Conservation (phyloP, 2,329 filamentous ascomycete species). For the Cladosporium sp. region DNA sequence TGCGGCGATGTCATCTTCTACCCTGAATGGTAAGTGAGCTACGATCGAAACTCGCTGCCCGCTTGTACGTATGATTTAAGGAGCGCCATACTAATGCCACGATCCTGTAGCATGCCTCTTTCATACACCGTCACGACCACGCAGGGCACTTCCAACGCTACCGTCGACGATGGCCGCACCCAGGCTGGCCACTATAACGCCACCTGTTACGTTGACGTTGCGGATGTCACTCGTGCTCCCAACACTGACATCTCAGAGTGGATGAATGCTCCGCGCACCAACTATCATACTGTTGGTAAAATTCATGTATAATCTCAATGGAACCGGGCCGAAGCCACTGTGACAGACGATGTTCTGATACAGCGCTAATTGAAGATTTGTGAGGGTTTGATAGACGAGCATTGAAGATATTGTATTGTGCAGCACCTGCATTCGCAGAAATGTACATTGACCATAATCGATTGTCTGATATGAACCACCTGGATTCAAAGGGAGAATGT, state of each 20-base stretch:
- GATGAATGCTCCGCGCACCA: background rate
- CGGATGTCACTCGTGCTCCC: background rate
- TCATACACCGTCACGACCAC: background rate
- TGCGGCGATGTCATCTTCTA: slow-evolving; percentile 16
- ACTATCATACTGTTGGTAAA: background rate
- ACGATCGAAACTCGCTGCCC: too few species aligned
- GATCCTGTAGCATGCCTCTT: slow-evolving; percentile 10
- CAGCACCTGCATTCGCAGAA: background rate
- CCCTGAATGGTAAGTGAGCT: slow-evolving; percentile 10
- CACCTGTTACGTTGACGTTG: slow-evolving; percentile 4
- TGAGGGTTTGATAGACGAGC: background rate
- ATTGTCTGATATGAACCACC: too few species aligned
- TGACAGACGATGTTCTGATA: background rate
- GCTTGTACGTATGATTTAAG: background rate
- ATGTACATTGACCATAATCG: too few species aligned
- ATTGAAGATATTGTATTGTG: background rate
- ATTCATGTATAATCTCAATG: slow-evolving; percentile 9
- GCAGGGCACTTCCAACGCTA: background rate
- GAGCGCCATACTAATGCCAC: background rate
- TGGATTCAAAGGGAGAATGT: too few species aligned
- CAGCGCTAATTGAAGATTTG: background rate
- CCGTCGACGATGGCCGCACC: slow-evolving; percentile 1
- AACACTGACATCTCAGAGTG: background rate
- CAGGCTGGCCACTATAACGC: slow-evolving; percentile 6
- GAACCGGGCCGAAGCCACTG: background rate